Conservation (phyloP, 352 stramenopile species). For the Phytophthora idaei region DNA sequence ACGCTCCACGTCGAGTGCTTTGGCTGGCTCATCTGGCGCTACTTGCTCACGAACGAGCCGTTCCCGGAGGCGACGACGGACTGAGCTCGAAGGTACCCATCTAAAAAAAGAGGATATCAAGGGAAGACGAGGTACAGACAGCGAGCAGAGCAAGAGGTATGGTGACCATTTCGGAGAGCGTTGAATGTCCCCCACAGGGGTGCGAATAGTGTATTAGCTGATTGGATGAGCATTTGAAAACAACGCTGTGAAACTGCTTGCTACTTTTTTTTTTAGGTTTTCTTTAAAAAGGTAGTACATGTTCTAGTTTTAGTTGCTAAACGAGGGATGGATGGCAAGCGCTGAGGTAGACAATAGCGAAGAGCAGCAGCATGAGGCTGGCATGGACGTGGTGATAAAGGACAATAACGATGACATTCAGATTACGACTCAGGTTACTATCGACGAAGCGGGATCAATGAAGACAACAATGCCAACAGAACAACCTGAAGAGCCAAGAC, state of each 20-base stretch:
- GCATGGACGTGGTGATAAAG: constrained; percentile 2
- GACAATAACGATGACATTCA: constrained; percentile 1
- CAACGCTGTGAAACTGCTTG: background rate
- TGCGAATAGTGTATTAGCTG: too few relatives aligned
- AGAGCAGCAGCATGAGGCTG: constrained; percentile 15
- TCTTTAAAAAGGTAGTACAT: too few relatives aligned
- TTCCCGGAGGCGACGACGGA: constrained; percentile 71
- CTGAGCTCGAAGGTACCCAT: background rate
- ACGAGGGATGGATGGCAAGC: constrained; percentile 32
- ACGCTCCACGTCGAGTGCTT: constrained; percentile 88
- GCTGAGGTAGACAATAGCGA: constrained; percentile 16
- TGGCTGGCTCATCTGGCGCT: constrained; percentile 87
- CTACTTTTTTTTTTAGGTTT: too few relatives aligned
- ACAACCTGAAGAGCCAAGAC: background rate
- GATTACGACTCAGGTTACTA: background rate
- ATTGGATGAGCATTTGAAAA: too few relatives aligned
- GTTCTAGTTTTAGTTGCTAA: background rate
- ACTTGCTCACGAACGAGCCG: constrained; percentile 81
- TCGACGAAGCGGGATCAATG: background rate
- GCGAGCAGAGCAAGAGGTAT: constrained; percentile 3
- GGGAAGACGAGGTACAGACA: background rate
- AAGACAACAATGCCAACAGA: background rate
- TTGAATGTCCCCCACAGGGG: constrained; percentile 1
- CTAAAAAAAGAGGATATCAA: background rate
- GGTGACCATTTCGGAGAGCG: constrained; percentile 1